Evolutionary conservation across 805 yeast genomes (phyloP).

Genomic region (Barnettozyma sucrosica): DNA sequence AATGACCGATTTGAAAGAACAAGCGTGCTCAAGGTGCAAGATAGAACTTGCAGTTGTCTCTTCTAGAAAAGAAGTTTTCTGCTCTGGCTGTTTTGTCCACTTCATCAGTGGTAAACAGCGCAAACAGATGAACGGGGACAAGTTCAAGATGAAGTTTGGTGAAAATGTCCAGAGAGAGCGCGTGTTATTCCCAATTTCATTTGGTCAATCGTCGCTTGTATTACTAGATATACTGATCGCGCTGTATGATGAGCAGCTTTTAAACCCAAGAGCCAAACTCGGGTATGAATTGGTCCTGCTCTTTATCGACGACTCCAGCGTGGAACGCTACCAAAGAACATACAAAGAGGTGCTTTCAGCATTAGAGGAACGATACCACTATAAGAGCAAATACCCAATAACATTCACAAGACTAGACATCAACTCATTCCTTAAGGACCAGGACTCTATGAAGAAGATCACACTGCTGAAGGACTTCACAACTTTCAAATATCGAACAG

Average conservation of each 20-base stretch:
- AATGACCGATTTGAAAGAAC: background rate
- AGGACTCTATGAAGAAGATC: constrained; percentile 25
- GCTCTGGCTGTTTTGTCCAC: constrained; percentile 60
- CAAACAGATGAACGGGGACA: constrained; percentile 64
- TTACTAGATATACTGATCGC: constrained; percentile 61
- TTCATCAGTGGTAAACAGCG: constrained; percentile 78
- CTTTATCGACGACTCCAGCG: constrained; percentile 37
- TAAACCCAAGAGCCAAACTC: constrained; percentile 54
- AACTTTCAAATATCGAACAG: constrained; percentile 9
- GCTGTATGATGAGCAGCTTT: constrained; percentile 54
- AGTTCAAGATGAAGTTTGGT: constrained; percentile 65
- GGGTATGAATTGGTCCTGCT: constrained; percentile 61
- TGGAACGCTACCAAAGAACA: constrained; percentile 14
- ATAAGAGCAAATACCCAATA: constrained; percentile 27
- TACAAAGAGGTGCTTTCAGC: constrained; percentile 11
- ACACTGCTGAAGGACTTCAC: constrained; percentile 28
- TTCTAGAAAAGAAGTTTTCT: constrained; percentile 61
- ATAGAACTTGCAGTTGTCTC: constrained; percentile 34
- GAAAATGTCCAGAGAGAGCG: constrained; percentile 36
- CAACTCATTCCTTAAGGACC: constrained; percentile 33
- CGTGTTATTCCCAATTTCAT: constrained; percentile 56
- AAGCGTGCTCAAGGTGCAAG: constrained; percentile 40
- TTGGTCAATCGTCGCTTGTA: constrained; percentile 63
- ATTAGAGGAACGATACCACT: constrained; percentile 18
- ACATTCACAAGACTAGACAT: constrained; percentile 36